Conservation (phyloP, 768 basidiomycete genomes). For the Suillus discolor region DNA sequence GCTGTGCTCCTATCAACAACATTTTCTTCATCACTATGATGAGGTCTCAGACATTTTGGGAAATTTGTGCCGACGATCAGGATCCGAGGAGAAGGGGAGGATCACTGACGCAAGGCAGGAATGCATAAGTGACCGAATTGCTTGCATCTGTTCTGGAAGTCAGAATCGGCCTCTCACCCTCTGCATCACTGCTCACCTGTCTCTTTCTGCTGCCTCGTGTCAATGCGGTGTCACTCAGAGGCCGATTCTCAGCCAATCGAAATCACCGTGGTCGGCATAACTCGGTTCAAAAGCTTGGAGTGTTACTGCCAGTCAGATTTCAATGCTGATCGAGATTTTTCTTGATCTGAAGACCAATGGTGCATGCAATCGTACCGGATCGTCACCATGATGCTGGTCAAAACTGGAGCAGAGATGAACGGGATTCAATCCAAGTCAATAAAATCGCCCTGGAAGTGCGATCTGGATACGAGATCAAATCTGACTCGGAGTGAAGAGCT, state of each 20-base stretch:
- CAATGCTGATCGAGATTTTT: neutral
- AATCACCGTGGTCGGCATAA: neutral
- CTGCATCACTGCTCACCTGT: neutral
- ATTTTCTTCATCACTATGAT: neutral
- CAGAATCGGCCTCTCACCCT: neutral
- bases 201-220: neutral
- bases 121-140: neutral
- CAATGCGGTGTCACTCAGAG: neutral
- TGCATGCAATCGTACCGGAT: neutral
- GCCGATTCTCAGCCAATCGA: no score
- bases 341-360: neutral
- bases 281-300: neutral
- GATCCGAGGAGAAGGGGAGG: neutral
- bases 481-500: neutral
- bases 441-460: neutral
- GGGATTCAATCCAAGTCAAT: neutral
- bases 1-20: neutral
- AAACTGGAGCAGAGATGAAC: neutral
- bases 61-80: neutral
- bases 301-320: neutral
- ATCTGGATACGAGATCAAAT: neutral
- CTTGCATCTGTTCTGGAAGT: neutral
- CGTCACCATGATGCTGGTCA: neutral
- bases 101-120: neutral
- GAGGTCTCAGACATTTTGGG: neutral